Percentiles rank a stretch among this genome's conserved stretches.
These are phyloP conservation scores for Apocynum venetum DNA, from an alignment of 257 asterid species.

Conservation along the genomic window DNA sequence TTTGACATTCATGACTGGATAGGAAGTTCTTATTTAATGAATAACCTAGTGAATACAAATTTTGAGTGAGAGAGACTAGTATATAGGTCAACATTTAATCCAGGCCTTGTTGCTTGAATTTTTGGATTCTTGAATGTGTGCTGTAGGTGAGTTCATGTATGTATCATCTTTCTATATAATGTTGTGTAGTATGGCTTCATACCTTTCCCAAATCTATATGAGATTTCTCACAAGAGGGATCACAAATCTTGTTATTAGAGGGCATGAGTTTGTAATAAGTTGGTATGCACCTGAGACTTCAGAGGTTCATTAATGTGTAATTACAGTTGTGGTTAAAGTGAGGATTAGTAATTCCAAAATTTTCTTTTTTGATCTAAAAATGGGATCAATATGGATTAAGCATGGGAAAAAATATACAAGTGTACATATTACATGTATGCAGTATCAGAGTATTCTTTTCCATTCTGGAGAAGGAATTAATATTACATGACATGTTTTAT, in stretches of 20 bases:
- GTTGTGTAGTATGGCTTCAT: not conserved
- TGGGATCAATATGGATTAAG: no score
- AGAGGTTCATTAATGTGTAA: not conserved
- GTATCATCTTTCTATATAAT: not conserved
- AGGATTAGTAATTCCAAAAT: not conserved
- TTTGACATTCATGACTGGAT: not conserved
- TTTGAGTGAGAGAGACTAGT: not conserved
- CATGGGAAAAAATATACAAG: no score
- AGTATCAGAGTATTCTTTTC: not conserved
- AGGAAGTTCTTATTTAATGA: not conserved
- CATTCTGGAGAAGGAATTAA: not conserved
- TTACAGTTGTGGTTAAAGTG: not conserved
- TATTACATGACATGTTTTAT: no score
- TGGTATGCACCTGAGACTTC: not conserved
- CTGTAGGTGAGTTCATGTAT: not conserved
- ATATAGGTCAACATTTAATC: not conserved
- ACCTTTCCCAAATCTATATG: not conserved
- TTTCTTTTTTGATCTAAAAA: no score
- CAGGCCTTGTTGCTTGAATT: not conserved
- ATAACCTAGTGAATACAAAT: not conserved
- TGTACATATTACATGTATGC: no score
- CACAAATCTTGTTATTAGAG: not conserved
- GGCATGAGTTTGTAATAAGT: not conserved
- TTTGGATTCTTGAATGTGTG: not conserved
- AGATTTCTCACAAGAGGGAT: constrained; percentile 1